These are phyloP conservation scores for Solanum lignicaule DNA, from an alignment of 257 asterid genomes.

Conservation along the genomic window DNA sequence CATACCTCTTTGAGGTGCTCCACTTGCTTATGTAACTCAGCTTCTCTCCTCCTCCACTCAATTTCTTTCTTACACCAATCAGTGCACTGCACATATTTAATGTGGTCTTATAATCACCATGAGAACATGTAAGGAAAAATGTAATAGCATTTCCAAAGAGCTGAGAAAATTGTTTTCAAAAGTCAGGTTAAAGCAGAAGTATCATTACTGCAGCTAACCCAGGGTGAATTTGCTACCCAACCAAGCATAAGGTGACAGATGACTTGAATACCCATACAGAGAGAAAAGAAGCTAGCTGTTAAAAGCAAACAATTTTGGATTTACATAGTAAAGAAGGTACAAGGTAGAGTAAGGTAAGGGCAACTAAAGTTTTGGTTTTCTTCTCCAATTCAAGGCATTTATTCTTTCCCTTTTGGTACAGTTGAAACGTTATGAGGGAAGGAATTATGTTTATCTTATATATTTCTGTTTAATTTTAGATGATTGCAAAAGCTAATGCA, in stretches of 20 bases:
- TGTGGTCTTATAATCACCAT: not conserved
- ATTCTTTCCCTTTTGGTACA: not conserved
- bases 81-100: conserved; percentile 25
- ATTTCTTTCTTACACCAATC: conserved; percentile 52
- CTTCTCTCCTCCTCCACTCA: conserved; percentile 64
- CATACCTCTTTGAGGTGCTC: conserved; percentile 42
- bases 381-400: not conserved
- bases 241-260: not conserved
- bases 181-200: not conserved
- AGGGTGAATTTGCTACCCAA: not conserved
- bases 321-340: not conserved
- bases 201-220: not conserved
- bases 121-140: not conserved
- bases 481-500: not conserved
- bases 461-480: not conserved
- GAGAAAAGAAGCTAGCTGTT: not conserved
- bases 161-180: not conserved
- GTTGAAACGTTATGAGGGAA: not conserved
- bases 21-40: conserved; percentile 41
- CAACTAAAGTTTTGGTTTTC: not conserved
- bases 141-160: not conserved
- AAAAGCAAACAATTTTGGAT: not conserved
- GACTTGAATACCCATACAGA: not conserved
- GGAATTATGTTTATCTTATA: not conserved
- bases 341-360: not conserved